phyloP scores from a whole-genome alignment of 2,329 filamentous ascomycete species.

The Penicillium sp. region DNA sequence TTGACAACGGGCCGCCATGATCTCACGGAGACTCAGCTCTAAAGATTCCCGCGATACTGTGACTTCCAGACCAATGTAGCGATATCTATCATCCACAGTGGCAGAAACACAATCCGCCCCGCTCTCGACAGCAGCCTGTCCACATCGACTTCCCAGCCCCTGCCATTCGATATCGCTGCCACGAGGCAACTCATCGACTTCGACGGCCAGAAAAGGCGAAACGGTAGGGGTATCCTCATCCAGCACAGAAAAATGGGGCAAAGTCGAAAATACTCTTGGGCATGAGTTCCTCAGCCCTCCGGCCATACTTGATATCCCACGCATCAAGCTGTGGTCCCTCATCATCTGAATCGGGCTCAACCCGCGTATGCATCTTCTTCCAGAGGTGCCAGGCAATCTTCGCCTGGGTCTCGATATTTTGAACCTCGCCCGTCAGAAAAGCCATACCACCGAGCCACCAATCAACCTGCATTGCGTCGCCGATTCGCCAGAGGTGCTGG shows the following conservation, averaged over 20 bases:
- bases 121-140: conserved; percentile 23
- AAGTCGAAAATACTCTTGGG: conserved; percentile 19
- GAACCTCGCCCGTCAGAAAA: conserved; percentile 55
- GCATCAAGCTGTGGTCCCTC: conserved; percentile 46
- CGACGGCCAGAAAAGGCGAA: conserved; percentile 67
- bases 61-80: conserved; percentile 32
- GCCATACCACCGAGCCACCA: conserved; percentile 73
- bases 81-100: conserved; percentile 21
- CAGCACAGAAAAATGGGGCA: conserved; percentile 28
- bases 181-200: conserved; percentile 72
- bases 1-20: conserved; percentile 19
- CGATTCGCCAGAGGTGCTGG: conserved; percentile 87
- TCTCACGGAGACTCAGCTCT: conserved; percentile 21
- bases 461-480: conserved; percentile 62
- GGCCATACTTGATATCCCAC: conserved; percentile 53
- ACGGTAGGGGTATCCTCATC: conserved; percentile 27
- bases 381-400: conserved; percentile 43
- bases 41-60: conserved; percentile 16
- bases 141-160: conserved; percentile 54
- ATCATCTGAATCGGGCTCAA: conserved; percentile 38
- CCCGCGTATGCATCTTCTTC: conserved; percentile 36
- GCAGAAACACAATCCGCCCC: conserved; percentile 19
- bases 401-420: conserved; percentile 33
- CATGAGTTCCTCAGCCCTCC: conserved; percentile 46
- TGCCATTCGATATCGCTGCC: conserved; percentile 78